Base-by-base conservation (phyloP, 345 rosid species). In the Raphanus raphanistrum region DNA sequence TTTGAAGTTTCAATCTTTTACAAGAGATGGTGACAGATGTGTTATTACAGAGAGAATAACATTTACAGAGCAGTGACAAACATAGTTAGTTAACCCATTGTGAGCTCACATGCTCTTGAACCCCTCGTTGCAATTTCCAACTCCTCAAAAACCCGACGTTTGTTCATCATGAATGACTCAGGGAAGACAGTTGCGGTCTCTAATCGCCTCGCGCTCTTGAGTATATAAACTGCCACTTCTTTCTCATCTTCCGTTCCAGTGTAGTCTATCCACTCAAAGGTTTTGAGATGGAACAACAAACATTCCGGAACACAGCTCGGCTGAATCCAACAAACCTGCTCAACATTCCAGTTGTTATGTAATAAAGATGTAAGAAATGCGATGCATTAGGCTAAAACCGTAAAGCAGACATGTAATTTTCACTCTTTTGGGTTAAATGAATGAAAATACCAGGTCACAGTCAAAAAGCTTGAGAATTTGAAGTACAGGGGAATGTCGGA, bases 21-120 rank as follows among this genome's bases (percentile, higher is more conserved):
- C 31, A 28, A 21, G 21, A 21, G 21, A 21, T 21, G 21, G 21
- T 21, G 21, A 21, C 21, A 21, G 21, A 21, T 21, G 21, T 21
- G 21, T 21, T 21, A 21, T 21, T 21, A 21, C 21, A 21, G 21
- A 21, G 21, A 21, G 21, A 21, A 21, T 21, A 21, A 21, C 21
- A 21, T 21, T 21, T 21, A 21, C 21, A 21, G 21, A 21, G 21
- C 21, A 21, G 52, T 45, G 52, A 45, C 52, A 45, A 41, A 4
- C 52, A 45, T 45, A 35, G 17, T 48, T 48, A 48, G 8, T 15
- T 38, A 48, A n/a, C 55, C 55, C 55, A 48, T n/a, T n/a, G 8
- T 48, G 45, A 71, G 28, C 57, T 60, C 75, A 71, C 67, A 71
- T 26, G 58, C 28, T 60, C 58, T 60, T 41, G 66, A 71, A 59